Evolutionary conservation across 495 filamentous ascomycete genomes (phyloP).

Genomic region (Penicillium samsonianum): DNA sequence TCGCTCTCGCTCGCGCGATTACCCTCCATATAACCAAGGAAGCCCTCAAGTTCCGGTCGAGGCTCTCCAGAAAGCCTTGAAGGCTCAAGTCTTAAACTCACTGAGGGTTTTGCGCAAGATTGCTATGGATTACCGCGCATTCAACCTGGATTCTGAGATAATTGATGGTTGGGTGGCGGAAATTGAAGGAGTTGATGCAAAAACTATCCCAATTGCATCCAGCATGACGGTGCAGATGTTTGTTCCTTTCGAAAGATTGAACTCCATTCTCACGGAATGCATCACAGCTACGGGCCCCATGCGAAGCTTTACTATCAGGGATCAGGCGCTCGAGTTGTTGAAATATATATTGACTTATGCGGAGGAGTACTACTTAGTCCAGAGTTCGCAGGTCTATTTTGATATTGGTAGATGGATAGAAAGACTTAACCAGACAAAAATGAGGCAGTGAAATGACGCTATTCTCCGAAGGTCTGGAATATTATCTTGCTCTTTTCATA

Average conservation of each 20-base stretch:
- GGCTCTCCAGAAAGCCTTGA: not conserved
- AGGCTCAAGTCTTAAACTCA: not conserved
- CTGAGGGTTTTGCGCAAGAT: not conserved
- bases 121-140: not conserved
- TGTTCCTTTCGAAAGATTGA: not conserved
- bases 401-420: constrained; percentile 5
- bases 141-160: not conserved
- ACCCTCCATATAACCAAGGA: not conserved
- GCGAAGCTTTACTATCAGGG: not conserved
- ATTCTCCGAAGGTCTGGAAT: not conserved
- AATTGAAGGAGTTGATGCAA: not conserved
- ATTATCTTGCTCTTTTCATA: not conserved
- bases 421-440: not conserved
- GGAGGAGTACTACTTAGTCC: not conserved
- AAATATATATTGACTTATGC: not conserved
- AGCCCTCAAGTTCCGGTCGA: not conserved
- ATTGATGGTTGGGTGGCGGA: not conserved
- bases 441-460: not conserved
- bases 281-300: not conserved
- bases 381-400: not conserved
- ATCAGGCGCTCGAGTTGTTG: not conserved
- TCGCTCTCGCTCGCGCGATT: not conserved
- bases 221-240: not conserved
- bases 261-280: not conserved
- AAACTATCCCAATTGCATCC: not conserved